These are phyloP conservation scores for Nitzschia sp. DNA, from an alignment of 108 stramenopile genomes.

Conservation along the genomic window DNA sequence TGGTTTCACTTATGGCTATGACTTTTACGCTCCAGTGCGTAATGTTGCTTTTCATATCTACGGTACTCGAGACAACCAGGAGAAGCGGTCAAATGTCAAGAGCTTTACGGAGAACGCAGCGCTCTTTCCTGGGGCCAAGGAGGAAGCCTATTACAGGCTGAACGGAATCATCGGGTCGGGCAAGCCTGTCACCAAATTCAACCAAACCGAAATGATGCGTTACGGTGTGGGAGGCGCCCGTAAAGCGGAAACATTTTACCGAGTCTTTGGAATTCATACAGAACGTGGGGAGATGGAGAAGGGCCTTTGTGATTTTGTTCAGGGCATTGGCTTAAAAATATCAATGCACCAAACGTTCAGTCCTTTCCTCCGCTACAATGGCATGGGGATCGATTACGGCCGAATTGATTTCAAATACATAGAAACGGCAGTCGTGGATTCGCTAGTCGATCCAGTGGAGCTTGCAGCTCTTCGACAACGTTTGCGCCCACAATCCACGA, in stretches of 20 bases:
- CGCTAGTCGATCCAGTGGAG: conserved; percentile 2
- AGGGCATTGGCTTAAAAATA: conserved; percentile 8
- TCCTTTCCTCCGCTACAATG: conserved; percentile 44
- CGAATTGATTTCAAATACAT: conserved; percentile 41
- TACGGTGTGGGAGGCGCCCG: conserved; percentile 59
- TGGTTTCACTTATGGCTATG: conserved; percentile 77
- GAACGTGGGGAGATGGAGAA: conserved; percentile 39
- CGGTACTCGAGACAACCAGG: conserved; percentile 1
- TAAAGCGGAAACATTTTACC: conserved; percentile 37
- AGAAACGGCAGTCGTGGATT: conserved; percentile 13
- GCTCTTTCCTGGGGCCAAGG: conserved; percentile 23
- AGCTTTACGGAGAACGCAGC: conserved; percentile 37
- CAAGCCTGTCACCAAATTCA: conserved; percentile 20
- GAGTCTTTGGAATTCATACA: conserved; percentile 60
- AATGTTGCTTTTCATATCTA: conserved; percentile 59
- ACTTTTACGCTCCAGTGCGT: conserved; percentile 68
- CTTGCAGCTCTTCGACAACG: not conserved
- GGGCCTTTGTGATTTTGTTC: conserved; percentile 61
- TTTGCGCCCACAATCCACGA: not conserved
- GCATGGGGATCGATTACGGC: conserved; percentile 67
- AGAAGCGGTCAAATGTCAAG: conserved; percentile 12
- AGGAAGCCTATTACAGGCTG: conserved; percentile 34
- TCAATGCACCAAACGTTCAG: conserved; percentile 49
- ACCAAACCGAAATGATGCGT: conserved; percentile 22
- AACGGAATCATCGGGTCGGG: conserved; percentile 15